Conservation (phyloP, 2,329 filamentous ascomycete species). For the Cucurbitaria berberidis region DNA sequence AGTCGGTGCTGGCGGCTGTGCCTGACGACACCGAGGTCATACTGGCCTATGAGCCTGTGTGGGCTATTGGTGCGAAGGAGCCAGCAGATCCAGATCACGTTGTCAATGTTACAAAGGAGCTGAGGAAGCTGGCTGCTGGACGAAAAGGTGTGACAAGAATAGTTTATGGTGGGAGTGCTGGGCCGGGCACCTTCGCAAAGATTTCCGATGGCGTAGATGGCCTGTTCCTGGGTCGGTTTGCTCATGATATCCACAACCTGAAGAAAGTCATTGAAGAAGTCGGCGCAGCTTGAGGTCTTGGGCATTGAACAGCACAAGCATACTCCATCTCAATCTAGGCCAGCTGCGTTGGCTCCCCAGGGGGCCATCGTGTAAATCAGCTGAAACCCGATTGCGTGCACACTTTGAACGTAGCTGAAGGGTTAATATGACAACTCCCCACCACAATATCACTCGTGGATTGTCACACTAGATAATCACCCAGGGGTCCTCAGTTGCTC, state of each 20-base stretch:
- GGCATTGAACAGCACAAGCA: background rate
- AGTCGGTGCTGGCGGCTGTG: conserved; percentile 66
- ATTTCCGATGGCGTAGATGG: conserved; percentile 76
- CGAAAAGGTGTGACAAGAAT: conserved; percentile 69
- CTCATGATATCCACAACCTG: conserved; percentile 75
- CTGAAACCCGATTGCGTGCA: too few relatives aligned
- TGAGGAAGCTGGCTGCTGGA: conserved; percentile 62
- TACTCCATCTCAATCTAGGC: too few relatives aligned
- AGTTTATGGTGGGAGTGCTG: conserved; percentile 83
- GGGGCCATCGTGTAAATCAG: background rate
- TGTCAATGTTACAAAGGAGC: conserved; percentile 69
- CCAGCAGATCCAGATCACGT: conserved; percentile 78
- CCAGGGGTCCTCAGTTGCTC: background rate
- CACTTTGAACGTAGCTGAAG: background rate
- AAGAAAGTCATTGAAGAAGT: conserved; percentile 76
- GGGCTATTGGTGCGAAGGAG: conserved; percentile 79
- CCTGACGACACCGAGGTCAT: conserved; percentile 70
- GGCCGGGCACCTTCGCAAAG: conserved; percentile 74
- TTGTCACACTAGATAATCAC: background rate
- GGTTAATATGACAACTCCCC: background rate
- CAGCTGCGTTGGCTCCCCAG: background rate
- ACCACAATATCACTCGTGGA: too few relatives aligned
- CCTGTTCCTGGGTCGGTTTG: conserved; percentile 81
- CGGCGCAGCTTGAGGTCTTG: conserved; percentile 49
- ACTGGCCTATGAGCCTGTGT: conserved; percentile 86